Evolutionary conservation across 2,329 filamentous ascomycete species (phyloP).

Genomic region (Didymella exigua): DNA sequence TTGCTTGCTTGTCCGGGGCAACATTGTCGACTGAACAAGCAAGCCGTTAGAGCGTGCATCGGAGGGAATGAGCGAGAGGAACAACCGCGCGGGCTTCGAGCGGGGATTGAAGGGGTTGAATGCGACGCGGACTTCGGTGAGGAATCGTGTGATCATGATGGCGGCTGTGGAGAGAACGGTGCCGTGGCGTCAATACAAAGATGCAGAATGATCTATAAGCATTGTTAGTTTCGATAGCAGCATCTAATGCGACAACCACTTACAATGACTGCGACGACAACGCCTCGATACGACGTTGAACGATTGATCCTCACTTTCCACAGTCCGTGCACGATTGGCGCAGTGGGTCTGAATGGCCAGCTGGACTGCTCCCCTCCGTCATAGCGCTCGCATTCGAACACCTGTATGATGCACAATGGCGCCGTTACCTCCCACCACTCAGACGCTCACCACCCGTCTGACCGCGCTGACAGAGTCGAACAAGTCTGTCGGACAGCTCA

Average conservation of each 20-base stretch:
- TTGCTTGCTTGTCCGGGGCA: constrained; percentile 72
- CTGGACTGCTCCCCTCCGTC: constrained; percentile 35
- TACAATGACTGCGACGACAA: neutral
- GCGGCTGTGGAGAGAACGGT: neutral
- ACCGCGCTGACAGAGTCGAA: constrained; percentile 60
- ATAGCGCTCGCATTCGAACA: constrained; percentile 36
- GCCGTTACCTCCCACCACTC: constrained; percentile 42
- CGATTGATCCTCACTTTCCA: constrained; percentile 8
- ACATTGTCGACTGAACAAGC: constrained; percentile 76
- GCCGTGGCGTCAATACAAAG: neutral
- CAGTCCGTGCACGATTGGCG: constrained; percentile 30
- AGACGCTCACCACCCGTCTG: constrained; percentile 55
- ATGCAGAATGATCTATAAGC: neutral
- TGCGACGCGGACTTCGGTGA: constrained; percentile 80
- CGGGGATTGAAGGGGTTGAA: constrained; percentile 90
- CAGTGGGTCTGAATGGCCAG: constrained; percentile 21
- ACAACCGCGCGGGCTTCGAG: constrained; percentile 83
- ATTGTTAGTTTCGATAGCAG: neutral
- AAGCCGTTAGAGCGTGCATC: constrained; percentile 75
- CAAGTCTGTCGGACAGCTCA: constrained; percentile 60
- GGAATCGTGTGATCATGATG: constrained; percentile 82
- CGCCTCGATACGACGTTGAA: neutral
- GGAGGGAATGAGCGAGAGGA: constrained; percentile 83
- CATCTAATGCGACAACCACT: neutral
- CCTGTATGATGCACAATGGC: constrained; percentile 41